These are phyloP conservation scores for Echria macrotheca DNA, from an alignment of 495 filamentous ascomycete species.

Conservation along the genomic window DNA sequence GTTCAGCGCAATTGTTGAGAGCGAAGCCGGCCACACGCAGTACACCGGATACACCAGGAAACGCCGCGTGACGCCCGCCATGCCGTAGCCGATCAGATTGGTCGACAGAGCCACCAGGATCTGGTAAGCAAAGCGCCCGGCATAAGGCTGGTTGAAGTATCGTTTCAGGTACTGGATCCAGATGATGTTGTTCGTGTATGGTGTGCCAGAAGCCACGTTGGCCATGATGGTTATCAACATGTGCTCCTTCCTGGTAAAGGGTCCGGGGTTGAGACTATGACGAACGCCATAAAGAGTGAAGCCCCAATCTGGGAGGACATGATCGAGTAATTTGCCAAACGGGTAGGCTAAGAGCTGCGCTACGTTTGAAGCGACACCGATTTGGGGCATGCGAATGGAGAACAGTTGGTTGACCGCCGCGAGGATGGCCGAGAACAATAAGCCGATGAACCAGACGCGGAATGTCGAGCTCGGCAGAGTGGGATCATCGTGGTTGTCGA, in stretches of 20 bases:
- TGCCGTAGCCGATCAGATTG: constrained; percentile 44
- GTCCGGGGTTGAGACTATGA: constrained; percentile 42
- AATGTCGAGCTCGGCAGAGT: constrained; percentile 30
- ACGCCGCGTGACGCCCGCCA: constrained; percentile 46
- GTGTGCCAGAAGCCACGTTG: constrained; percentile 25
- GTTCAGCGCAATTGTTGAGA: constrained; percentile 38
- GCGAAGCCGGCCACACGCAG: constrained; percentile 37
- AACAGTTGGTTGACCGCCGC: constrained; percentile 36
- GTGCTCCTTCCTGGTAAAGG: constrained; percentile 45
- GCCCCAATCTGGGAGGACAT: constrained; percentile 30
- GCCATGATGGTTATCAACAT: constrained; percentile 44
- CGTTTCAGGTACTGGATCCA: constrained; percentile 36
- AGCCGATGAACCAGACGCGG: constrained; percentile 32
- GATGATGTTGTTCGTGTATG: constrained; percentile 35
- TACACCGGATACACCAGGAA: constrained; percentile 48
- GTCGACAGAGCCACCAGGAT: constrained; percentile 36
- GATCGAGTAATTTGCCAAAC: constrained; percentile 30
- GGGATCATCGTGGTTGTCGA: constrained; percentile 38
- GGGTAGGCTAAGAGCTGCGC: constrained; percentile 35
- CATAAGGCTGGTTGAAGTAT: constrained; percentile 35
- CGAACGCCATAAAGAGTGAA: constrained; percentile 31
- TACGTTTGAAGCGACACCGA: constrained; percentile 28
- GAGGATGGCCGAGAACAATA: constrained; percentile 27
- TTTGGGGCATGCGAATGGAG: constrained; percentile 32
- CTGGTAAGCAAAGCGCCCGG: constrained; percentile 33